Conservation (phyloP, 2,329 filamentous ascomycete species). For the Akanthomyces dipterigenus region DNA sequence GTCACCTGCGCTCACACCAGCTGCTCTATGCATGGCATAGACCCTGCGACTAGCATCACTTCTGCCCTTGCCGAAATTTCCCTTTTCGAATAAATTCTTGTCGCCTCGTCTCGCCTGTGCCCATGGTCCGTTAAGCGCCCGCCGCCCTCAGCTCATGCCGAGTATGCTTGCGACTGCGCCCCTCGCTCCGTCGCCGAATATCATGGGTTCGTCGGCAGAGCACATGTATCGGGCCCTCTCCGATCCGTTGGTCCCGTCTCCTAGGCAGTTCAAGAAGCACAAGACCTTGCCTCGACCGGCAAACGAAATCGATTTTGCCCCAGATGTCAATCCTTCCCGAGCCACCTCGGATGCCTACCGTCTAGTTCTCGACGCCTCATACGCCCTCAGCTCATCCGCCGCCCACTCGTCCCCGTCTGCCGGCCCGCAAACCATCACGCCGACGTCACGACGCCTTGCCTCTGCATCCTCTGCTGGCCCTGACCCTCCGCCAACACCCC, state of each 20-base stretch:
- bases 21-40: neutral
- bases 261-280: slow-evolving; percentile 40
- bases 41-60: neutral
- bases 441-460: slow-evolving; percentile 35
- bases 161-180: slow-evolving; percentile 24
- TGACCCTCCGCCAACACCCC: slow-evolving; percentile 56
- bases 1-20: neutral
- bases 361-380: slow-evolving; percentile 24
- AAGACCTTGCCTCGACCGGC: slow-evolving; percentile 35
- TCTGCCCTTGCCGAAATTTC: neutral
- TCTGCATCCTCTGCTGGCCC: slow-evolving; percentile 29
- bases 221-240: slow-evolving; percentile 22
- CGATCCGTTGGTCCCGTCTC: slow-evolving; percentile 19
- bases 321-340: slow-evolving; percentile 18
- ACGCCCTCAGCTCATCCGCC: slow-evolving; percentile 13
- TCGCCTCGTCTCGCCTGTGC: neutral
- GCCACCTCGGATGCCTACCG: slow-evolving; percentile 16
- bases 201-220: slow-evolving; percentile 26
- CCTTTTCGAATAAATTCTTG: neutral
- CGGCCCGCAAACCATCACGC: slow-evolving; percentile 34
- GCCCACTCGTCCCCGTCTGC: slow-evolving; percentile 26
- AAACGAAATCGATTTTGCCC: slow-evolving; percentile 20
- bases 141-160: slow-evolving; percentile 6
- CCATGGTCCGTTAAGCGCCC: neutral
- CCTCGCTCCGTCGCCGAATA: slow-evolving; percentile 24